phyloP scores from a whole-genome alignment of 208 protist species.

The Vickermania ingenoplastis region DNA sequence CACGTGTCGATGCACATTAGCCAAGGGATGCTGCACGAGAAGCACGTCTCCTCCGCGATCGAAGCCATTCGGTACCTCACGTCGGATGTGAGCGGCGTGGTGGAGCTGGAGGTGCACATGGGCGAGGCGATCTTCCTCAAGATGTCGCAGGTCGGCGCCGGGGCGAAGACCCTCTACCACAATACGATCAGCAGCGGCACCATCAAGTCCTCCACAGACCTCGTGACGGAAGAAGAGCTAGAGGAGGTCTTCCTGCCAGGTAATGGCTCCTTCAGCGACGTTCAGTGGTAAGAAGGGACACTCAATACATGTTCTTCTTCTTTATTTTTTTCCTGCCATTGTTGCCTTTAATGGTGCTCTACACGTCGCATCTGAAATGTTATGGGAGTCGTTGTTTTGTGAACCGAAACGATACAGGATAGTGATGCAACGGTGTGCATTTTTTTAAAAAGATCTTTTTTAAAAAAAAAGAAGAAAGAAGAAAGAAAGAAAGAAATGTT shows the following conservation, averaged over 20 bases:
- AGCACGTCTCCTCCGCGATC: constrained; percentile 77
- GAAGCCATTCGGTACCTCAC: constrained; percentile 75
- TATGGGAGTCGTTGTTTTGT: too few relatives aligned
- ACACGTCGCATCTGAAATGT: not conserved
- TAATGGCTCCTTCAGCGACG: constrained; percentile 79
- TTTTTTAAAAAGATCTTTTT: too few relatives aligned
- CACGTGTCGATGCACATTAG: constrained; percentile 69
- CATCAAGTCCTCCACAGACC: not conserved
- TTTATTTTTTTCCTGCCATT: constrained; percentile 15
- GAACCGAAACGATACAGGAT: too few relatives aligned
- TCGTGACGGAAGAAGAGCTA: constrained; percentile 73
- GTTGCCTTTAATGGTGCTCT: constrained; percentile 5
- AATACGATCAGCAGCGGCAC: constrained; percentile 4
- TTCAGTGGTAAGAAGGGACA: constrained; percentile 61
- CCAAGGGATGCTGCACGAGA: constrained; percentile 56
- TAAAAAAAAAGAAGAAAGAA: too few relatives aligned
- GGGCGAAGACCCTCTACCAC: constrained; percentile 25
- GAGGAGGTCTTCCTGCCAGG: constrained; percentile 84
- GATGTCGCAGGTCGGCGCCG: constrained; percentile 56
- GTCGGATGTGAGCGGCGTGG: constrained; percentile 56
- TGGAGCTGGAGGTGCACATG: constrained; percentile 84
- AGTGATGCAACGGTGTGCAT: too few relatives aligned
- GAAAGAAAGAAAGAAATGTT: too few relatives aligned
- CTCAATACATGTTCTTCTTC: not conserved
- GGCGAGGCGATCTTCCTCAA: constrained; percentile 84